Evolutionary conservation across 73 alveolate species (phyloP), one percentile per base, ranked within the genome.

Genomic region (Breviolum minutum): DNA sequence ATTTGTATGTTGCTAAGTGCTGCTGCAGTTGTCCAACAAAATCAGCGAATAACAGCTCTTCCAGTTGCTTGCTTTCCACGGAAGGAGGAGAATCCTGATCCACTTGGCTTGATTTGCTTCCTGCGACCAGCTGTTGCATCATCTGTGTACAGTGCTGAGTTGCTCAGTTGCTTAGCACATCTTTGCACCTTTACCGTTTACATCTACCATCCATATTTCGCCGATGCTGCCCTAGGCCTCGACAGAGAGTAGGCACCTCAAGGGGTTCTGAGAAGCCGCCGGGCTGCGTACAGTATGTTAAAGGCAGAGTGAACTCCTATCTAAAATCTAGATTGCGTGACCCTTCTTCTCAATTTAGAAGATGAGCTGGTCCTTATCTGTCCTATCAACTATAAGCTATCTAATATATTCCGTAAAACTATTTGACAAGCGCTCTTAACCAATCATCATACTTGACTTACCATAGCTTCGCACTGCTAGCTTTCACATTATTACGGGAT

Each of bases 91-190:
- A 90, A 92, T 5, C 66, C 69, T 27, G 87, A 92, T 69, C 98
- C 98, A 48, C 90, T 92, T n/a, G 98, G 98, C 19, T 84, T 92
- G 79, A 92, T 92, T 81, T 92, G 98, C 81, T 92, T 92, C 90
- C 91, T 92, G 74, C 90, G 98, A 26, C 98, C 98, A 4, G 91
- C 98, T 8, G 79, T 76, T 60, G 98, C 98, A 8, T 92, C 98
- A n/a, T 92, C 98, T 27, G 8, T 92, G 98, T 32, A 8, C 20
- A 22, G 8, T 61, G 48, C 90, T 77, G 40, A 29, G 86, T 66
- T 66, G 76, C 76, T 16, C 63, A 60, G 12, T 26, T 77, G 16
- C 62, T 16, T 22, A 29, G 27, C 30, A 80, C 68, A 69, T 66
- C 68, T 80, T 63, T 80, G 13, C 66, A 40, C 88, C 68, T 7